These are phyloP conservation scores for Juncus effusus DNA, from an alignment of 176 grass and related monocot species.

Conservation along the genomic window DNA sequence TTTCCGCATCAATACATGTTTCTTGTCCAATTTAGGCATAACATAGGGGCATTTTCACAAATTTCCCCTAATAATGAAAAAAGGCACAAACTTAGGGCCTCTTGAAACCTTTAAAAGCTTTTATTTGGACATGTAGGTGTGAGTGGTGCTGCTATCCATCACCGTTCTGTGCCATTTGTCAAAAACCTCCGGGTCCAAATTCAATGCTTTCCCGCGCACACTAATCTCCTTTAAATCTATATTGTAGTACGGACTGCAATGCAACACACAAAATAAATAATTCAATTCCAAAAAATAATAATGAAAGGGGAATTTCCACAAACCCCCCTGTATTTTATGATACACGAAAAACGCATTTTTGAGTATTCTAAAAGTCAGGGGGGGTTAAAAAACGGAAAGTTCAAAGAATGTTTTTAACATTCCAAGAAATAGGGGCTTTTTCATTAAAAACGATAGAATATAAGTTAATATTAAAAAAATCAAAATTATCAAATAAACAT, in stretches of 20 bases:
- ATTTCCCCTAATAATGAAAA: neutral
- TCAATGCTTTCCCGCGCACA: slow-evolving; percentile 71
- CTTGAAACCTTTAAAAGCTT: slow-evolving; percentile 76
- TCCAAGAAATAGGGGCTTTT: too few species aligned
- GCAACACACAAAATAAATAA: neutral
- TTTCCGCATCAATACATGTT: too few species aligned
- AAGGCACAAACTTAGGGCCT: slow-evolving; percentile 53
- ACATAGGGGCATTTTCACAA: too few species aligned
- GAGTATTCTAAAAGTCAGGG: too few species aligned
- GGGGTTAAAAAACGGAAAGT: too few species aligned
- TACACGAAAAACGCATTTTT: too few species aligned
- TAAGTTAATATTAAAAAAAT: neutral
- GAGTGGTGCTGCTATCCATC: slow-evolving; percentile 96
- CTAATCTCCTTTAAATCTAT: slow-evolving; percentile 93
- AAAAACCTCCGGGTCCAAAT: slow-evolving; percentile 64
- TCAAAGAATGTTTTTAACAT: too few species aligned
- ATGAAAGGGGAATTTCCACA: too few species aligned
- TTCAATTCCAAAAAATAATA: too few species aligned
- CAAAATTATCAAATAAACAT: neutral
- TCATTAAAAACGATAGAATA: too few species aligned
- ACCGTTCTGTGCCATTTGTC: slow-evolving; percentile 74
- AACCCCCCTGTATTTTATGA: too few species aligned
- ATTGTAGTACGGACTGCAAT: slow-evolving; percentile 92
- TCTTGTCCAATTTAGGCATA: too few species aligned
- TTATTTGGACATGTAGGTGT: slow-evolving; percentile 86